Conservation (phyloP, 2,329 filamentous ascomycete species). For the Xylaria sp. region DNA sequence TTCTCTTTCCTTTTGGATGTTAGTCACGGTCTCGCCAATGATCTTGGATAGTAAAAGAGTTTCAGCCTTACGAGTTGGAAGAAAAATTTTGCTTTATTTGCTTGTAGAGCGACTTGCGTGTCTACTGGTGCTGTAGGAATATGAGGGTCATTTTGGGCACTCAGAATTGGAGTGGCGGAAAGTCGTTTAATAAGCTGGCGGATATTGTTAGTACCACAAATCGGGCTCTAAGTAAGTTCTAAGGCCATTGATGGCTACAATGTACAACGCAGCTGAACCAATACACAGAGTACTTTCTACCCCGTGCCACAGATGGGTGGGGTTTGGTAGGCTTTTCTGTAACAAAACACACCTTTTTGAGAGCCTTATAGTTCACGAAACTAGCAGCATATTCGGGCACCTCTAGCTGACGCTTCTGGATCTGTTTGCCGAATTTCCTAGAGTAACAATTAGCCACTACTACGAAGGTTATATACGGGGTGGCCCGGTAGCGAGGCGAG, state of each 20-base stretch:
- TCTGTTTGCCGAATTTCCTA: constrained; percentile 99
- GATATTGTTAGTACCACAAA: constrained; percentile 47
- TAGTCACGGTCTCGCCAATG: constrained; percentile 48
- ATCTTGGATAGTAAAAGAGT: constrained; percentile 6
- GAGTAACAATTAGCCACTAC: constrained; percentile 30
- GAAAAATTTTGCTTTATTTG: constrained; percentile 98
- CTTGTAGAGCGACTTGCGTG: constrained; percentile 89
- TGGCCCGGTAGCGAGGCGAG: constrained; percentile 18
- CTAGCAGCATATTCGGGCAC: constrained; percentile 99
- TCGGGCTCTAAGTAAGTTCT: background rate
- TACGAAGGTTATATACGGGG: background rate
- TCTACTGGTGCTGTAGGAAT: constrained; percentile 66
- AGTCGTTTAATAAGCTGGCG: constrained; percentile 96
- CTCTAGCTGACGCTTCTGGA: constrained; percentile 98
- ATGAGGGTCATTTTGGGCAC: constrained; percentile 75
- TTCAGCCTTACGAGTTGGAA: constrained; percentile 83
- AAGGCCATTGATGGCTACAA: constrained; percentile 21
- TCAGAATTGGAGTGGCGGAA: constrained; percentile 87
- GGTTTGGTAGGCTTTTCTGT: background rate
- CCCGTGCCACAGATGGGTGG: constrained; percentile 3
- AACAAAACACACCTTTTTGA: constrained; percentile 83
- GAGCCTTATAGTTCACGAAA: constrained; percentile 98
- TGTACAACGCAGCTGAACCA: constrained; percentile 29
- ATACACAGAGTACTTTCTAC: constrained; percentile 30
- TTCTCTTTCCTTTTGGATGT: constrained; percentile 82